These are phyloP conservation scores for Phialophora macrospora DNA, from an alignment of 2,329 filamentous ascomycete species.

Conservation along the genomic window DNA sequence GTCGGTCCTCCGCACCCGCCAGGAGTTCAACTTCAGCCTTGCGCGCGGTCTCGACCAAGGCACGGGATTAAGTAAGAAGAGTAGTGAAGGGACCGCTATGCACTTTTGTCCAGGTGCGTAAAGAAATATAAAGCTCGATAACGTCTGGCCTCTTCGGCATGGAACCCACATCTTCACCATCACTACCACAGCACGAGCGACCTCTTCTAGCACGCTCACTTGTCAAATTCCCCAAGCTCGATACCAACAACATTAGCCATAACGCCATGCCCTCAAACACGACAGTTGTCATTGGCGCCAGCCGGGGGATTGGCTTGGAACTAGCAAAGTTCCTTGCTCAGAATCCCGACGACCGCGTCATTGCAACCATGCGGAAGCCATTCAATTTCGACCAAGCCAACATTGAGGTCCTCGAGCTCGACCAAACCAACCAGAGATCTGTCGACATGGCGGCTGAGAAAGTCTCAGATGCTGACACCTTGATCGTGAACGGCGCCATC, in stretches of 20 bases:
- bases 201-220: background rate
- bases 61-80: background rate
- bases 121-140: constrained; percentile 9
- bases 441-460: constrained; percentile 11
- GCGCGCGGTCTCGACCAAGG: background rate
- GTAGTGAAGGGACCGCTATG: background rate
- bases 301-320: constrained; percentile 19
- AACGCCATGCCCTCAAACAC: constrained; percentile 14
- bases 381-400: constrained; percentile 12
- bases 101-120: background rate
- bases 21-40: constrained; percentile 12
- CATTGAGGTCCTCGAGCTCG: constrained; percentile 19
- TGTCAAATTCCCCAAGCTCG: background rate
- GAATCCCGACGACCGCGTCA: constrained; percentile 14
- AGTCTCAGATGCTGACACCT: constrained; percentile 19
- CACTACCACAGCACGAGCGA: background rate
- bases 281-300: constrained; percentile 24
- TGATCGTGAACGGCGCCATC: constrained; percentile 25
- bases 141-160: background rate
- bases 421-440: constrained; percentile 18
- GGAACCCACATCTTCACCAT: constrained; percentile 1
- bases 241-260: background rate
- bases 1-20: constrained; percentile 1
- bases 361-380: constrained; percentile 26
- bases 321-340: constrained; percentile 15